Evolutionary conservation across 1,284 basidiomycete genomes (phyloP).

Genomic region (Afroboletus lepidellus): DNA sequence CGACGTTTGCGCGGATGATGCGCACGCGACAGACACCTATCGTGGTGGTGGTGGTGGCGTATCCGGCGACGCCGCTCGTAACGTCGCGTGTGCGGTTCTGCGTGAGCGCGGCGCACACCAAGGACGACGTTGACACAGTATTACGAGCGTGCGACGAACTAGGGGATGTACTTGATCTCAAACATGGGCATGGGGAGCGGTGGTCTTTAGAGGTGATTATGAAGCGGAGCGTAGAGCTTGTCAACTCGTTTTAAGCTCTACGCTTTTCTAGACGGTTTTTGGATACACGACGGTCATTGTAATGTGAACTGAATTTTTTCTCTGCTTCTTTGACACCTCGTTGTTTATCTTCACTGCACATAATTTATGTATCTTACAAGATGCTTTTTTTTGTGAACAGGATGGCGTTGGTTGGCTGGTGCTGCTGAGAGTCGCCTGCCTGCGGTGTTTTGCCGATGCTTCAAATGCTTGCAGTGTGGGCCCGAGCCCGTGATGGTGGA

Average conservation of each 20-base stretch:
- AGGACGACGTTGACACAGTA: slow-evolving; percentile 91
- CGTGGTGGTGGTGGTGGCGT: slow-evolving; percentile 86
- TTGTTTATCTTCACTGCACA: slow-evolving; percentile 19
- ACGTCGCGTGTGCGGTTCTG: slow-evolving; percentile 93
- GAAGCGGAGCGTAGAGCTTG: slow-evolving; percentile 75
- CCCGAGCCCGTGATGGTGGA: too few species aligned
- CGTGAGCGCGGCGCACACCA: slow-evolving; percentile 92
- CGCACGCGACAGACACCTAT: slow-evolving; percentile 78
- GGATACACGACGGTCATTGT: too few species aligned
- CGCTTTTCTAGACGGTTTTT: background rate
- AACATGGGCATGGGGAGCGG: slow-evolving; percentile 72
- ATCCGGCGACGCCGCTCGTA: slow-evolving; percentile 91
- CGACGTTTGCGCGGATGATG: slow-evolving; percentile 88
- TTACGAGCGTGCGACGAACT: slow-evolving; percentile 91
- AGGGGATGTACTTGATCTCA: slow-evolving; percentile 85
- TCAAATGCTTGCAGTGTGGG: too few species aligned
- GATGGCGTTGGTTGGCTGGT: background rate
- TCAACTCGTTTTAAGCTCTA: slow-evolving; percentile 35
- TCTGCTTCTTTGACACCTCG: background rate
- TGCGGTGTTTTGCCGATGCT: too few species aligned
- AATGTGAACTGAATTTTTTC: too few species aligned
- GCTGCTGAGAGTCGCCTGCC: background rate
- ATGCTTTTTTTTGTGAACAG: slow-evolving; percentile 4
- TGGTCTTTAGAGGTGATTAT: slow-evolving; percentile 85
- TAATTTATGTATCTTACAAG: slow-evolving; percentile 29